Conservation (phyloP, 1,284 basidiomycete species). For the Tilletiopsis washingtonensis region DNA sequence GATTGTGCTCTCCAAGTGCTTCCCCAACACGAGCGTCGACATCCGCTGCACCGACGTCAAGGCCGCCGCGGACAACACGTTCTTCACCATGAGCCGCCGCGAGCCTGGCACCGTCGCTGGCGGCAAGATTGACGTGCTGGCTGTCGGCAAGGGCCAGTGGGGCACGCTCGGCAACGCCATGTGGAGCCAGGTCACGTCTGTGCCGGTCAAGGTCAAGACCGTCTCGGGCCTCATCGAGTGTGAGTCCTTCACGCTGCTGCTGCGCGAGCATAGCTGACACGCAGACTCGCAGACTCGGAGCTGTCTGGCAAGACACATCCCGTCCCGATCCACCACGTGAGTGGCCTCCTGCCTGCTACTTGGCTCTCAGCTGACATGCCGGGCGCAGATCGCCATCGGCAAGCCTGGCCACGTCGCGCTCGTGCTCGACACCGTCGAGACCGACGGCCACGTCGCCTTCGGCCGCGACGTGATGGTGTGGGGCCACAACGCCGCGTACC, state of each 20-base stretch:
- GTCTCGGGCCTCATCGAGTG: slow-evolving; percentile 66
- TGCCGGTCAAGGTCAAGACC: slow-evolving; percentile 67
- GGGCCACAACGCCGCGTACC: slow-evolving; percentile 46
- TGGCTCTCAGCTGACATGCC: neutral
- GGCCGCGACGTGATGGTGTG: slow-evolving; percentile 55
- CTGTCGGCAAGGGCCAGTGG: slow-evolving; percentile 74
- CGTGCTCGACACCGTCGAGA: slow-evolving; percentile 37
- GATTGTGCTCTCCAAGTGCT: slow-evolving; percentile 62
- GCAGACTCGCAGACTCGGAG: neutral
- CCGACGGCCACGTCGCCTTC: slow-evolving; percentile 43
- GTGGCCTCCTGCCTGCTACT: neutral
- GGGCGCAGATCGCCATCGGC: slow-evolving; percentile 57
- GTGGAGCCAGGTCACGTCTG: slow-evolving; percentile 66
- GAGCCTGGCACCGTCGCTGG: slow-evolving; percentile 47
- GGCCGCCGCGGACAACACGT: slow-evolving; percentile 38
- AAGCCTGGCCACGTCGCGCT: slow-evolving; percentile 55
- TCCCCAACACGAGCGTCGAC: slow-evolving; percentile 52
- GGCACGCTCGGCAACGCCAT: slow-evolving; percentile 77
- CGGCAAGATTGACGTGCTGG: slow-evolving; percentile 58
- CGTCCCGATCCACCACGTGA: slow-evolving; percentile 57
- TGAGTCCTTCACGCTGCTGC: too few relatives aligned
- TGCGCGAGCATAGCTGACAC: too few relatives aligned
- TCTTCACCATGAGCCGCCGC: slow-evolving; percentile 29
- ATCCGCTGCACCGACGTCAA: slow-evolving; percentile 24
- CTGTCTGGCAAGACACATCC: slow-evolving; percentile 60